These are phyloP conservation scores for Pseudonectria buxi DNA, from an alignment of 2,329 filamentous ascomycete genomes.

Conservation along the genomic window DNA sequence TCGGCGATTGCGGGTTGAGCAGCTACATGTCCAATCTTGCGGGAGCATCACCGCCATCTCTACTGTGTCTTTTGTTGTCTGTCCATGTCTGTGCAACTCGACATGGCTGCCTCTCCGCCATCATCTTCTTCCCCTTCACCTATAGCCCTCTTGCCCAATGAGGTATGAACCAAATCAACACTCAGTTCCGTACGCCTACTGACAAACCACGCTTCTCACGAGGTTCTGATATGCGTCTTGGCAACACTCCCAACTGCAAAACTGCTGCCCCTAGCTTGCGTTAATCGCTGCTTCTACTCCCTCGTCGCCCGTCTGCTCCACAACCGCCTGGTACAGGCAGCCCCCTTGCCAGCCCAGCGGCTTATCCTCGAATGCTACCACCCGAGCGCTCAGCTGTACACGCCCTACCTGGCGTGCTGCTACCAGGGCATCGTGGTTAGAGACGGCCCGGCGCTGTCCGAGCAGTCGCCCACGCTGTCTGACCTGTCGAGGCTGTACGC, in stretches of 20 bases:
- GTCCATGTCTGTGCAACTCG: no score
- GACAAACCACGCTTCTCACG: no score
- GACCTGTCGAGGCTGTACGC: conserved; percentile 58
- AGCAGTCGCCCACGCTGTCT: conserved; percentile 17
- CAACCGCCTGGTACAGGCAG: conserved; percentile 46
- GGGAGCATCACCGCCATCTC: no score
- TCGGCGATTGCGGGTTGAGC: no score
- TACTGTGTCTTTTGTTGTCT: no score
- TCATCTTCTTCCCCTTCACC: no score
- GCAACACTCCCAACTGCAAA: conserved; percentile 39
- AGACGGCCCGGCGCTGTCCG: conserved; percentile 6
- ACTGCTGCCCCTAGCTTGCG: conserved; percentile 50
- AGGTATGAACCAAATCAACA: no score
- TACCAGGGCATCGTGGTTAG: conserved; percentile 50
- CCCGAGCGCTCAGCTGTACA: conserved; percentile 60
- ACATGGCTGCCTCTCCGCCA: no score
- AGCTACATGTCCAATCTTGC: no score
- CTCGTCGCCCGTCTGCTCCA: conserved; percentile 58
- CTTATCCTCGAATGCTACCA: conserved; percentile 75
- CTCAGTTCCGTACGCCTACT: no score
- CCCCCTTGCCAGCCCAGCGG: conserved; percentile 37
- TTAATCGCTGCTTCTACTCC: conserved; percentile 58
- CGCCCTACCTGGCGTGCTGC: conserved; percentile 60
- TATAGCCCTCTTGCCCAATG: no score
- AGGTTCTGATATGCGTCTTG: conserved; percentile 48